phyloP scores from a whole-genome alignment of 2,329 filamentous ascomycete species.

The Hirsutella rhossiliensis region DNA sequence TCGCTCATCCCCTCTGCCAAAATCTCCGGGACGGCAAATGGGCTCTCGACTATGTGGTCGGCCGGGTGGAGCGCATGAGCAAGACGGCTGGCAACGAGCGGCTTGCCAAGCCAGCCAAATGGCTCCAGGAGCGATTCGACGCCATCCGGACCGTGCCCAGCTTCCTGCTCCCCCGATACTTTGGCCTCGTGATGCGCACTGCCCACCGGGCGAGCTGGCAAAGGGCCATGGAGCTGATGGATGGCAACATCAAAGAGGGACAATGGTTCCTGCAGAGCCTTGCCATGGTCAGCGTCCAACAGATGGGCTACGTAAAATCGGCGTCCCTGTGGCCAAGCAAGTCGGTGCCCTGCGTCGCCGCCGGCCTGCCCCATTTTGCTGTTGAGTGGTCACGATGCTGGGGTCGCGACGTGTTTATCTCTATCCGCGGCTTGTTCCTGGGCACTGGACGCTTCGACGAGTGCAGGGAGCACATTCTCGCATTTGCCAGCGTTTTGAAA shows the following conservation, averaged over 20 bases:
- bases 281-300: slow-evolving; percentile 83
- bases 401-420: slow-evolving; percentile 96
- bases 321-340: slow-evolving; percentile 83
- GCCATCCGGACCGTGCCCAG: slow-evolving; percentile 75
- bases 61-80: slow-evolving; percentile 62
- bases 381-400: slow-evolving; percentile 92
- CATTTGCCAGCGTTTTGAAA: slow-evolving; percentile 92
- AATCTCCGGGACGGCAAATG: slow-evolving; percentile 86
- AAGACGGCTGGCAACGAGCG: slow-evolving; percentile 48
- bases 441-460: slow-evolving; percentile 81
- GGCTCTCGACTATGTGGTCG: slow-evolving; percentile 80
- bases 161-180: slow-evolving; percentile 87
- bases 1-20: slow-evolving; percentile 87
- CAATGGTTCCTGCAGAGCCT: slow-evolving; percentile 84
- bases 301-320: slow-evolving; percentile 79
- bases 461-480: slow-evolving; percentile 85
- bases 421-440: slow-evolving; percentile 80
- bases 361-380: slow-evolving; percentile 87
- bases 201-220: slow-evolving; percentile 78
- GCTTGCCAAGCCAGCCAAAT: slow-evolving; percentile 55
- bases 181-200: slow-evolving; percentile 77
- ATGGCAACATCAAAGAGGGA: slow-evolving; percentile 61
- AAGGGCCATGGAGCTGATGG: slow-evolving; percentile 67
- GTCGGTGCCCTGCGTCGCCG: slow-evolving; percentile 74
- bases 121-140: slow-evolving; percentile 77